These are phyloP conservation scores for Lactarius vividus DNA, from an alignment of 768 basidiomycete species.

Conservation along the genomic window DNA sequence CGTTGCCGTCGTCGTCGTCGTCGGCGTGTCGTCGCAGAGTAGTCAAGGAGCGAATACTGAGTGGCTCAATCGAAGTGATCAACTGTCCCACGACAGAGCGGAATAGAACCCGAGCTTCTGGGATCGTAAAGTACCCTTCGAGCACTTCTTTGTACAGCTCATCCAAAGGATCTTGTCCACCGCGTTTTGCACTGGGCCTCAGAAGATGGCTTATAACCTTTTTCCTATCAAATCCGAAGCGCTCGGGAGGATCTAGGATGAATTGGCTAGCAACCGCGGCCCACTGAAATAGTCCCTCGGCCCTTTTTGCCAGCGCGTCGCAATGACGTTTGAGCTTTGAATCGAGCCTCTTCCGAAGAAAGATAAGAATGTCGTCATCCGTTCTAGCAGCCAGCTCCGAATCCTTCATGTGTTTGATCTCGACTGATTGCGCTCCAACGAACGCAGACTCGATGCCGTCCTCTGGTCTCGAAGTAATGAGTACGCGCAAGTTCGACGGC, in stretches of 20 bases:
- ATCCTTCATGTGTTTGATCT: not conserved
- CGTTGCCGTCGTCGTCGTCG: no score
- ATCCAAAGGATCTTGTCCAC: not conserved
- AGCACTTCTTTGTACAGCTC: not conserved
- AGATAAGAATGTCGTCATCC: not conserved
- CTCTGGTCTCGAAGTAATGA: slow-evolving; percentile 1
- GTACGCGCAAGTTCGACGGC: not conserved
- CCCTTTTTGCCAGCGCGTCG: not conserved
- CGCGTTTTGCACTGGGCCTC: not conserved
- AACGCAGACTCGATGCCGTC: not conserved
- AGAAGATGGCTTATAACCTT: not conserved
- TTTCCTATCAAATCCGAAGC: no score
- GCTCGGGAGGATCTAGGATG: not conserved
- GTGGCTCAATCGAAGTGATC: not conserved
- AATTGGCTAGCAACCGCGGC: not conserved
- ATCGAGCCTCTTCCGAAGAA: not conserved
- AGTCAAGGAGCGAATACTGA: no score
- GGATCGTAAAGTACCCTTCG: not conserved
- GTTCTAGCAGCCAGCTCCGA: not conserved
- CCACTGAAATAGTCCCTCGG: not conserved
- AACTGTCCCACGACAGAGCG: slow-evolving; percentile 5
- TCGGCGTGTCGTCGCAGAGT: no score
- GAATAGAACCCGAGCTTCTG: not conserved
- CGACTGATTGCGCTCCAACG: not conserved
- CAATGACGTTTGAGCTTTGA: not conserved